Evolutionary conservation across 495 filamentous ascomycete genomes (phyloP).

Genomic region (Penicillium lividum): DNA sequence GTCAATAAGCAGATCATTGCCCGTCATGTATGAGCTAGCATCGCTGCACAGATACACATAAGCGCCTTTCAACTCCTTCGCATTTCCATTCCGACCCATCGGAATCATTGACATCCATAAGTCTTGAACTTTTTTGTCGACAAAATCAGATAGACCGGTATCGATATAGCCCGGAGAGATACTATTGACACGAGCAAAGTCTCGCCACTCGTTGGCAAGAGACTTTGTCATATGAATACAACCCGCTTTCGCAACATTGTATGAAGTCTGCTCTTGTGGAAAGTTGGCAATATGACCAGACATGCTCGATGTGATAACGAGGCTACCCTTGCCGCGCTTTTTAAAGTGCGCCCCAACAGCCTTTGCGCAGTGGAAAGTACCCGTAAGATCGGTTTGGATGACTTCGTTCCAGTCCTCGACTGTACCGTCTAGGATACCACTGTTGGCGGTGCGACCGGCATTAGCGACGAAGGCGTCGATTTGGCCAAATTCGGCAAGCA

Average conservation of each 20-base stretch:
- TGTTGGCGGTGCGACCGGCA: conserved; percentile 56
- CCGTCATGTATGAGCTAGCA: conserved; percentile 70
- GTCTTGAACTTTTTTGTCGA: conserved; percentile 7
- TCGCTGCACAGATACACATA: conserved; percentile 78
- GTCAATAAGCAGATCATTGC: conserved; percentile 66
- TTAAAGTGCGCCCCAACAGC: conserved; percentile 57
- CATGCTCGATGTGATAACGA: conserved; percentile 60
- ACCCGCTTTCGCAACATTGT: conserved; percentile 68
- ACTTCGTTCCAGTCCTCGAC: conserved; percentile 61
- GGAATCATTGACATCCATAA: conserved; percentile 48
- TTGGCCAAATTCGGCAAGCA: conserved; percentile 43
- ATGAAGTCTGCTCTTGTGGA: conserved; percentile 67
- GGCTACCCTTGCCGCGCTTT: conserved; percentile 49
- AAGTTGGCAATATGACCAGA: conserved; percentile 67
- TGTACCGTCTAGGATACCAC: conserved; percentile 54
- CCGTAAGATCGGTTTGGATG: conserved; percentile 55
- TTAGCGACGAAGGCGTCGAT: conserved; percentile 61
- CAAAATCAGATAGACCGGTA: conserved; percentile 61
- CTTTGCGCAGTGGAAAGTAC: conserved; percentile 59
- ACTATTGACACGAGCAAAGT: conserved; percentile 76
- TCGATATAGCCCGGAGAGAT: conserved; percentile 80
- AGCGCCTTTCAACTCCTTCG: conserved; percentile 75
- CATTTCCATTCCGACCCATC: conserved; percentile 53
- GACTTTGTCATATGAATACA: conserved; percentile 53
- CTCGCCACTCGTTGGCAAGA: conserved; percentile 77